These are phyloP conservation scores for Hypsizygus marmoreus DNA, from an alignment of 768 basidiomycete species.

Conservation along the genomic window DNA sequence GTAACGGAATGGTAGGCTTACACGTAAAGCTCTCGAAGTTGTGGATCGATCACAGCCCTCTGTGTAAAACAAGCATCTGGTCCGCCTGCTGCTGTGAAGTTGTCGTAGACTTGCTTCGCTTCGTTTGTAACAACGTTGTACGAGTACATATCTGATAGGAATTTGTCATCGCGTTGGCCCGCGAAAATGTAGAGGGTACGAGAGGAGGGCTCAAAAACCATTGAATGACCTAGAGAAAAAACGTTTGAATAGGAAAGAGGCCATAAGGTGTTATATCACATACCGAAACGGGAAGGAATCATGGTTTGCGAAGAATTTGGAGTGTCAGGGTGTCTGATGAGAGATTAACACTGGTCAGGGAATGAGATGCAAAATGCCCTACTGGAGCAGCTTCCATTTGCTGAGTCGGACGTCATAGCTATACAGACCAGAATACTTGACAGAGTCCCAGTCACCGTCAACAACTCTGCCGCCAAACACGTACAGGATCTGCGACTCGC, in stretches of 20 bases:
- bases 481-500: slow-evolving; percentile 69
- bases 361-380: slow-evolving; percentile 24
- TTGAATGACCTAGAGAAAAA: slow-evolving; percentile 63
- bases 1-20: slow-evolving; percentile 33
- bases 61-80: slow-evolving; percentile 77
- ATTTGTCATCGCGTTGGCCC: slow-evolving; percentile 67
- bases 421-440: slow-evolving; percentile 72
- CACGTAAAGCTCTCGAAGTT: slow-evolving; percentile 72
- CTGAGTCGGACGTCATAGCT: slow-evolving; percentile 66
- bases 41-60: slow-evolving; percentile 67
- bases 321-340: slow-evolving; percentile 25
- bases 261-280: slow-evolving; percentile 11
- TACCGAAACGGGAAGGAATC: slow-evolving; percentile 67
- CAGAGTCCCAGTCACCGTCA: slow-evolving; percentile 59
- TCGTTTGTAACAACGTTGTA: slow-evolving; percentile 63
- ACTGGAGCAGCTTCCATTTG: slow-evolving; percentile 74
- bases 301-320: slow-evolving; percentile 34
- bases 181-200: slow-evolving; percentile 72
- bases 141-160: slow-evolving; percentile 76
- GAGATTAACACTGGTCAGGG: background rate
- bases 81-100: slow-evolving; percentile 62
- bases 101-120: slow-evolving; percentile 61
- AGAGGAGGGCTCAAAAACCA: slow-evolving; percentile 68
- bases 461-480: slow-evolving; percentile 76
- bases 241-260: background rate